Percentiles rank a stretch among this genome's conserved stretches.
These are phyloP conservation scores for Beauveria varroae DNA, from an alignment of 2,329 filamentous ascomycete species.

Conservation along the genomic window DNA sequence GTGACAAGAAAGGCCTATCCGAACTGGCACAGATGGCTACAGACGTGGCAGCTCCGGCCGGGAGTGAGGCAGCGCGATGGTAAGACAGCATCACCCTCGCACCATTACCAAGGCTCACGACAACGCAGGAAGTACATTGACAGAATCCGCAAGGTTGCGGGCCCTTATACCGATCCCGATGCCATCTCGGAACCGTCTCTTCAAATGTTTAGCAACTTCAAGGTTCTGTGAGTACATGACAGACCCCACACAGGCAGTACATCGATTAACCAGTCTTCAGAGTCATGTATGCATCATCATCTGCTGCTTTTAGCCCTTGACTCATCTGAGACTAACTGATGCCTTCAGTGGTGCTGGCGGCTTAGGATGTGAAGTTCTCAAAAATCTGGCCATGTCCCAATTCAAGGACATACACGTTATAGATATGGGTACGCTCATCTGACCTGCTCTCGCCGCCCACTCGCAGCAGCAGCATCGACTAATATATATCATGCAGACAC, in stretches of 20 bases:
- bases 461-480: slow-evolving; percentile 1
- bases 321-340: slow-evolving; percentile 13
- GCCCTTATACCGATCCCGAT: slow-evolving; percentile 71
- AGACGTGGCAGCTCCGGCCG: slow-evolving; percentile 7
- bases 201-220: slow-evolving; percentile 57
- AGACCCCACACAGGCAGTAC: not conserved
- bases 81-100: slow-evolving; percentile 14
- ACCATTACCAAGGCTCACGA: slow-evolving; percentile 11
- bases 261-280: slow-evolving; percentile 24
- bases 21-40: not conserved
- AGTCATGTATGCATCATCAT: slow-evolving; percentile 40
- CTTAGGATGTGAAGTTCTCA: slow-evolving; percentile 91
- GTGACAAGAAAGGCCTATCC: not conserved
- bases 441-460: not conserved
- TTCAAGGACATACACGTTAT: slow-evolving; percentile 98
- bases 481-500: slow-evolving; percentile 54
- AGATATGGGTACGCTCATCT: slow-evolving; percentile 68
- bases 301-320: not conserved
- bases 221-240: slow-evolving; percentile 56
- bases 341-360: slow-evolving; percentile 75
- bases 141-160: slow-evolving; percentile 65
- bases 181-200: slow-evolving; percentile 45
- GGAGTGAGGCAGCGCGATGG: slow-evolving; percentile 28
- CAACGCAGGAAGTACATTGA: slow-evolving; percentile 70
- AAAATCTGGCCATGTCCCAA: slow-evolving; percentile 88